phyloP scores from a whole-genome alignment of 768 basidiomycete species.

The Hygrocybe coccinea region DNA sequence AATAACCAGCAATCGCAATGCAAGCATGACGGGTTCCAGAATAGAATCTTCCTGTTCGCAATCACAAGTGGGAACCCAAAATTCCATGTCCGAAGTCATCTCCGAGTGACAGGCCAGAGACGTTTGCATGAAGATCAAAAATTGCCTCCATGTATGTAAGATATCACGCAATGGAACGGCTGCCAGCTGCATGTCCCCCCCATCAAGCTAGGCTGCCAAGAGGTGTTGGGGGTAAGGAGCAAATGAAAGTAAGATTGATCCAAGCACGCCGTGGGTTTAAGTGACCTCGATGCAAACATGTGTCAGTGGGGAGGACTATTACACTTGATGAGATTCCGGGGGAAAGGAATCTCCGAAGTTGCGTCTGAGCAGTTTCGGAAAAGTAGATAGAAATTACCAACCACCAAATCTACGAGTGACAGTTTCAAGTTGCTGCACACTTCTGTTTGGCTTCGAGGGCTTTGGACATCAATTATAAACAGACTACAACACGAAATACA shows the following conservation, averaged over 20 bases:
- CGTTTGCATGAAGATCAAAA: background rate
- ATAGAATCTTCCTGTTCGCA: background rate
- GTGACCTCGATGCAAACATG: background rate
- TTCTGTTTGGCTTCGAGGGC: too few relatives aligned
- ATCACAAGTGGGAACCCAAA: background rate
- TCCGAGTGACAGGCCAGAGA: background rate
- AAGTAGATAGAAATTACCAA: too few relatives aligned
- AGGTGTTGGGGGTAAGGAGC: background rate
- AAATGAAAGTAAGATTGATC: background rate
- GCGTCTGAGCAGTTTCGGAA: too few relatives aligned
- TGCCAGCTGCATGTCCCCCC: too few relatives aligned
- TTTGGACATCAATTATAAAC: too few relatives aligned
- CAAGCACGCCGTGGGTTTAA: background rate
- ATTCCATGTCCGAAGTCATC: background rate
- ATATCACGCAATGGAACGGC: background rate
- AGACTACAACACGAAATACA: too few relatives aligned
- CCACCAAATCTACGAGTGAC: too few relatives aligned
- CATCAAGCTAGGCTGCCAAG: too few relatives aligned
- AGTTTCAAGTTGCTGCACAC: too few relatives aligned
- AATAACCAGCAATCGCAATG: background rate
- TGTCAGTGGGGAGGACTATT: background rate
- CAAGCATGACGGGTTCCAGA: too few relatives aligned
- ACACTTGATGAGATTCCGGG: background rate
- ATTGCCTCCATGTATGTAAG: background rate
- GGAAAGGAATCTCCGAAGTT: background rate